These are phyloP conservation scores for Lolium rigidum DNA, from an alignment of 176 grass and related monocot genomes.

Conservation along the genomic window DNA sequence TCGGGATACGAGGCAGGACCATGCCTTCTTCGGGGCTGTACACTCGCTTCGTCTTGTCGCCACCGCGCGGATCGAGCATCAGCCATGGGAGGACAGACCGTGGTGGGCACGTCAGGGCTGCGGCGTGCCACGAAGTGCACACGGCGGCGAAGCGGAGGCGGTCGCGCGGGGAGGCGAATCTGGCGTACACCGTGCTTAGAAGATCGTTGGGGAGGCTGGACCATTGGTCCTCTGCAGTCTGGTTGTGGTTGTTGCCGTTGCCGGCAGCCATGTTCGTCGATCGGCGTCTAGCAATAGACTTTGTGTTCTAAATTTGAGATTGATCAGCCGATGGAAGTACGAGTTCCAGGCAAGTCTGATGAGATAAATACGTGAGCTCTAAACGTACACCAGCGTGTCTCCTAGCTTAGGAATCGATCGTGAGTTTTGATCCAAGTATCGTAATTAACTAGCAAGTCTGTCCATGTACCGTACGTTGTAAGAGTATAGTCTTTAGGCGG, in stretches of 20 bases:
- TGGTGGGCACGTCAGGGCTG: not conserved
- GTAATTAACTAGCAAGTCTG: no score
- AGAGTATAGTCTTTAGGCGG: no score
- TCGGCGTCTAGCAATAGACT: not conserved
- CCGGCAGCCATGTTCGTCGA: not conserved
- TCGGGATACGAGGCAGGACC: not conserved
- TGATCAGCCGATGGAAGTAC: not conserved
- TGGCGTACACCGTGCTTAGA: not conserved
- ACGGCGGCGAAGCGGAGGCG: not conserved
- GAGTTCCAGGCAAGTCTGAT: no score
- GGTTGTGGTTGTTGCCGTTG: not conserved
- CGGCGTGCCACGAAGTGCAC: not conserved
- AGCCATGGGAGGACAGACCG: not conserved
- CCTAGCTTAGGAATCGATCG: no score
- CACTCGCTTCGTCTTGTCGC: not conserved
- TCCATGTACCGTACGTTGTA: no score
- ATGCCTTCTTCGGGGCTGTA: not conserved
- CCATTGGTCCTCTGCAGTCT: not conserved
- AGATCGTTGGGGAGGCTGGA: not conserved
- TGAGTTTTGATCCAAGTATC: no score
- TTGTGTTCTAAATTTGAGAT: not conserved
- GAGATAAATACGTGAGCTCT: no score
- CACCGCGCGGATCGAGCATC: not conserved
- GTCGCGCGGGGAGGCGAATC: not conserved
- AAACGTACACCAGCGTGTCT: no score